Evolutionary conservation across 163 green algal genomes (phyloP), one percentile per base, ranked within the genome.

Genomic region (Chlamydomonas reinhardtii): DNA sequence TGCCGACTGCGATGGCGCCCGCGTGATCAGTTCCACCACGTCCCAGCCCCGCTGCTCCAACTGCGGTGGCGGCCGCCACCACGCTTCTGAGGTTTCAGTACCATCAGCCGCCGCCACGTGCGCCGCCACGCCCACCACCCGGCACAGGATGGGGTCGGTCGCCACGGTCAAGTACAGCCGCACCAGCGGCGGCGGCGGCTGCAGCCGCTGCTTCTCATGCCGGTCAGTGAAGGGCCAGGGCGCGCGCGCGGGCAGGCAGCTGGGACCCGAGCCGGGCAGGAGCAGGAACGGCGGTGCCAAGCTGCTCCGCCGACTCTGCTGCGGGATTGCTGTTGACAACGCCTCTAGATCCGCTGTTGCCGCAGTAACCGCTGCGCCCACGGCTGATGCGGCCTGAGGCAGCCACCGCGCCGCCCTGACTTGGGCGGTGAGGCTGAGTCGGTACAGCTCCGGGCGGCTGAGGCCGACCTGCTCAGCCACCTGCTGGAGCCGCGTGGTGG

Each of bases 111-210:
- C 12, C 34, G 17, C 20, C n/a, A 85, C 54, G 32, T 78, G 78
- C 54, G 78, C 78, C 52, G 68, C 52, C 9, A 85, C 2, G 27
- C 68, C 78, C 27, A 66, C 68, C 48, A 85, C 37, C 11, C 78
- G 78, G 14, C 24, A 2, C 20, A 77, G 32, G 32, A 68, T 52
- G 31, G 27, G 19, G 52, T 77, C 78, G 12, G 29, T n/a, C 16
- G 68, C 48, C 27, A 85, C 68, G 4, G 68, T 43, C n/a, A 85
- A 14, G 24, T 61, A 85, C 48, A 72, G 65, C 24, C 78, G 77
- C 27, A 85, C 52, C 78, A 85, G 32, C 54, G 32, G 54, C 74
- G 12, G 74, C 12, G 19, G 20, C 22, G 22, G 37, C 8, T 5
- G 39, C 39, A 8, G 39, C 8, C 5, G 5, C 8, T 48, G 39